Percentiles rank a stretch among this genome's conserved stretches.
Conservation (phyloP, 495 filamentous ascomycete species). For the Tuber aestivum region DNA sequence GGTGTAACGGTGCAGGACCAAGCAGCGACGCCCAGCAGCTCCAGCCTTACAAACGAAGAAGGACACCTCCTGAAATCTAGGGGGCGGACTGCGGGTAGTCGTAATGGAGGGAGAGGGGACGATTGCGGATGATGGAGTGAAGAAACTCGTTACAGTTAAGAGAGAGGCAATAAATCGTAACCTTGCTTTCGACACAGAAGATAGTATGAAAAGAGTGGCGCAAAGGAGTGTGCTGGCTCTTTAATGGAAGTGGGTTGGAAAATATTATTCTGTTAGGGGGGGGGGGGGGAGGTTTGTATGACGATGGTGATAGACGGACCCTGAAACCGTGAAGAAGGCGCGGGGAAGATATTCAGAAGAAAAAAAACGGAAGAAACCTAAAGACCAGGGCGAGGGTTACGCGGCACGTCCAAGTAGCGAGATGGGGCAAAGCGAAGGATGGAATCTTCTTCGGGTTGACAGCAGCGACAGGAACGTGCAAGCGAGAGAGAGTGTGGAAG, state of each 20-base stretch:
- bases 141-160: conserved; percentile 19
- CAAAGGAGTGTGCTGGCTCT: conserved; percentile 34
- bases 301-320: conserved; percentile 15
- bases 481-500: conserved; percentile 12
- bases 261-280: conserved; percentile 29
- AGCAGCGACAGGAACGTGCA: conserved; percentile 26
- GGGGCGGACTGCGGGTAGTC: conserved; percentile 14
- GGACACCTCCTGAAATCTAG: conserved; percentile 23
- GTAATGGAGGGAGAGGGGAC: conserved; percentile 20
- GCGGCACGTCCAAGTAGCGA: conserved; percentile 33
- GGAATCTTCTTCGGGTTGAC: conserved; percentile 21
- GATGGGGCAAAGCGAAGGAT: conserved; percentile 27
- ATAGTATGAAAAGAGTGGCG: conserved; percentile 20
- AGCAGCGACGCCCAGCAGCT: conserved; percentile 21
- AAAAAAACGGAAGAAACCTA: conserved; percentile 33
- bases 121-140: conserved; percentile 21
- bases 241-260: conserved; percentile 21
- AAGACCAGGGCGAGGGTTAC: conserved; percentile 28
- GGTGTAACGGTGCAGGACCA: conserved; percentile 26
- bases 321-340: conserved; percentile 20
- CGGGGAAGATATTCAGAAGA: conserved; percentile 21
- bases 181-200: conserved; percentile 23
- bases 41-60: conserved; percentile 27
- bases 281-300: conserved; percentile 15
- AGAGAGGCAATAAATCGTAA: conserved; percentile 8